Conservation (phyloP, 768 basidiomycete species). For the Termitomyces sp. region DNA sequence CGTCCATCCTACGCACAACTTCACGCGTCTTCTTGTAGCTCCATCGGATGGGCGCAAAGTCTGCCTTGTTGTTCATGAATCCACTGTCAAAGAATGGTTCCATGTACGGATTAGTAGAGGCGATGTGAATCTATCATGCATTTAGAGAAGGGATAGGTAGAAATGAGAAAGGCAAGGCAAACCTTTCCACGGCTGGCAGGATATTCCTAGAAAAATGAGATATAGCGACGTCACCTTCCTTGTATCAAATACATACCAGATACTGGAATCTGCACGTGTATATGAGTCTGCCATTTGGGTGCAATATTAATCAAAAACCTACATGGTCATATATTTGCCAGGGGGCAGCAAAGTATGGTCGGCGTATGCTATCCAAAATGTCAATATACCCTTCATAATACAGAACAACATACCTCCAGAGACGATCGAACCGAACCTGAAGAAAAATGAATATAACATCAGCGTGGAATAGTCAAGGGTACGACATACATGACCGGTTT, state of each 20-base stretch:
- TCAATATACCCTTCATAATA: not conserved
- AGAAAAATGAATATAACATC: not conserved
- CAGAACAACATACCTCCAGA: conserved; percentile 35
- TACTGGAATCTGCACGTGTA: conserved; percentile 53
- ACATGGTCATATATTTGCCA: conserved; percentile 68
- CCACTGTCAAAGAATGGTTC: conserved; percentile 65
- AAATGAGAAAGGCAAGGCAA: not conserved
- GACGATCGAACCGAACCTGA: conserved; percentile 60
- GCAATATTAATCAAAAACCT: conserved; percentile 6
- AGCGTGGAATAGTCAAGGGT: not conserved
- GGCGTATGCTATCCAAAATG: conserved; percentile 42
- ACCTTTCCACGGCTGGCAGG: conserved; percentile 70
- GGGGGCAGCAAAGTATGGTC: conserved; percentile 67
- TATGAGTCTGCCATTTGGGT: not conserved
- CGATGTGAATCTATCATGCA: conserved; percentile 49
- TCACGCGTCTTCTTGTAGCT: conserved; percentile 75
- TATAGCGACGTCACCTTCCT: not conserved
- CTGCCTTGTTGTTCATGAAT: conserved; percentile 78
- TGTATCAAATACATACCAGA: conserved; percentile 27
- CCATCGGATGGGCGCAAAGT: conserved; percentile 73
- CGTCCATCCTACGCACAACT: conserved; percentile 66
- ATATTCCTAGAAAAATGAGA: conserved; percentile 42
- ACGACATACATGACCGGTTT: conserved; percentile 61
- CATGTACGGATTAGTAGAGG: conserved; percentile 52
- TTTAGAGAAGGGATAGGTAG: not conserved